Percentiles rank a stretch among this genome's conserved stretches.
Evolutionary conservation across 345 rosid genomes (phyloP).

Genomic region (Trapa incisa): DNA sequence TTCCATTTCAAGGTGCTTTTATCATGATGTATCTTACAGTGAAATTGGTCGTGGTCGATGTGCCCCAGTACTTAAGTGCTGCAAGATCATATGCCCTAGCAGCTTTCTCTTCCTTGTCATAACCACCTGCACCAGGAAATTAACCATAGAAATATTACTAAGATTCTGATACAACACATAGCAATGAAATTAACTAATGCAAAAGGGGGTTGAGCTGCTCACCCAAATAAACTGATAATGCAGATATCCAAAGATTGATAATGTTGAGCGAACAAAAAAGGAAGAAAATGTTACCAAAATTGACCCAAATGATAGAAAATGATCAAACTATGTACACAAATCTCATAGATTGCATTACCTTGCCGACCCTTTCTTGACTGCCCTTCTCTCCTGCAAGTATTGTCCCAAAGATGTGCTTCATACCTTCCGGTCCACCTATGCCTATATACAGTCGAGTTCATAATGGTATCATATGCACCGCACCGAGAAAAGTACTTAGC

Average conservation of each 20-base stretch:
- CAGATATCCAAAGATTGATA: background rate
- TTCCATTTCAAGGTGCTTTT: background rate
- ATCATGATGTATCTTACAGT: conserved; percentile 29
- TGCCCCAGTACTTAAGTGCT: conserved; percentile 96
- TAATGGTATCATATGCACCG: background rate
- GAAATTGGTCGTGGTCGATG: conserved; percentile 94
- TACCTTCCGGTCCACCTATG: conserved; percentile 99
- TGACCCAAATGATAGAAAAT: background rate
- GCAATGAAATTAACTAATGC: background rate
- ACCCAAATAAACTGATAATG: conserved; percentile 71
- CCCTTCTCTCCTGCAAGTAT: conserved; percentile 97
- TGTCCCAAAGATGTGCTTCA: conserved; percentile 99
- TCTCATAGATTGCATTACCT: conserved; percentile 26
- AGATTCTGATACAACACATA: background rate
- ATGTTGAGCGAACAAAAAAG: background rate
- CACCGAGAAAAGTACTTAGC: too few relatives aligned
- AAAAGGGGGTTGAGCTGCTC: conserved; percentile 11
- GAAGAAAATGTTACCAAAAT: background rate
- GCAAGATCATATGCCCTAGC: conserved; percentile 95
- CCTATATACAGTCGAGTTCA: conserved; percentile 23
- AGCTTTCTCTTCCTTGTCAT: conserved; percentile 99
- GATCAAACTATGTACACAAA: background rate
- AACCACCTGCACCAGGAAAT: conserved; percentile 50
- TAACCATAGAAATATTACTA: background rate
- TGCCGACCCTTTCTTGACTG: conserved; percentile 99